Conservation (phyloP, 805 yeast species). For the Schwanniomyces pseudopolymorphus region DNA sequence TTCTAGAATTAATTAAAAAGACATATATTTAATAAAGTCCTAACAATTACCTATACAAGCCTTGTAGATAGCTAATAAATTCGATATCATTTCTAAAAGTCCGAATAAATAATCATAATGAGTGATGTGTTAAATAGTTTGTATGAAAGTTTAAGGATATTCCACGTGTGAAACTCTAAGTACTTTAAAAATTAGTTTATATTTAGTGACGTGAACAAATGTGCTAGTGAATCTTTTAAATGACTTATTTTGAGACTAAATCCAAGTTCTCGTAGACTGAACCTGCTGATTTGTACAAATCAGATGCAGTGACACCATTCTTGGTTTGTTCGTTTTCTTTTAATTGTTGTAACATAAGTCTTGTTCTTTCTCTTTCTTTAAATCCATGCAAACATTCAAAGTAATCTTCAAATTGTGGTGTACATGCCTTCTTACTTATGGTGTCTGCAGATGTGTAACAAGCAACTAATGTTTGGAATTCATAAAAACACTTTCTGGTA, state of each 20-base stretch:
- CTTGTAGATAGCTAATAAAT: neutral
- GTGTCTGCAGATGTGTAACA: slow-evolving; percentile 48
- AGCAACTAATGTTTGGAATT: slow-evolving; percentile 43
- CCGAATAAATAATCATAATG: neutral
- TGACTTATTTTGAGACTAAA: slow-evolving; percentile 24
- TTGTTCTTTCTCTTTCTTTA: slow-evolving; percentile 45
- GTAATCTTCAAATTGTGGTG: slow-evolving; percentile 46
- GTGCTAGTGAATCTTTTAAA: neutral
- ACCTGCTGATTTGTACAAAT: slow-evolving; percentile 42
- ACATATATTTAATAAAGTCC: neutral
- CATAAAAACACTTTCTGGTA: slow-evolving; percentile 48
- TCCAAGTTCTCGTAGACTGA: slow-evolving; percentile 43
- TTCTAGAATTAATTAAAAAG: neutral
- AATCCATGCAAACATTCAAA: slow-evolving; percentile 47
- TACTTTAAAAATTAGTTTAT: neutral
- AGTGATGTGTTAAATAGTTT: neutral
- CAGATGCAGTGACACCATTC: slow-evolving; percentile 42
- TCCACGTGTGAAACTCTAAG: neutral
- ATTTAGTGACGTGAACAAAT: neutral
- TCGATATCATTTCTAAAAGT: neutral
- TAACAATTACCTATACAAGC: neutral
- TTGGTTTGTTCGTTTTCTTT: slow-evolving; percentile 42
- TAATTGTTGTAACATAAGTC: slow-evolving; percentile 46
- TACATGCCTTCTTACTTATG: slow-evolving; percentile 38
- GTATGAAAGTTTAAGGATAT: neutral